Evolutionary conservation across 805 yeast genomes (phyloP).

Genomic region (Grigorovia transvaalensis): DNA sequence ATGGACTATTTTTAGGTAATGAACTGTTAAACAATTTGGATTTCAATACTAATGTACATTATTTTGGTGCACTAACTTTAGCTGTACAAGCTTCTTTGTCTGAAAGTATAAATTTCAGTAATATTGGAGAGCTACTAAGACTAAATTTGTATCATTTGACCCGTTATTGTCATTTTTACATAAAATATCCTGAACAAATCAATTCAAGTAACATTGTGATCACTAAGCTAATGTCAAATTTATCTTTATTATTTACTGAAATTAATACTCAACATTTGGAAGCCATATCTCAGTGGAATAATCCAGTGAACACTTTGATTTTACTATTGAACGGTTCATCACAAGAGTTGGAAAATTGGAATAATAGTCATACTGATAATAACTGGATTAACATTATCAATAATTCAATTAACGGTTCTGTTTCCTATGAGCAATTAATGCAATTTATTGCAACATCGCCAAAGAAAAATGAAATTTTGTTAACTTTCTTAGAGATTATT

Average conservation of each 20-base stretch:
- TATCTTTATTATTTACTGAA: constrained; percentile 23
- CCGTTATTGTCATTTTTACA: constrained; percentile 10
- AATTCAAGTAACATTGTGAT: constrained; percentile 13
- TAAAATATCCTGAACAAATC: constrained; percentile 8
- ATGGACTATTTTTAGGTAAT: constrained; percentile 23
- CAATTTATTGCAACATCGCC: constrained; percentile 15
- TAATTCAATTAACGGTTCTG: constrained; percentile 8
- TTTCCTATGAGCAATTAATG: constrained; percentile 19
- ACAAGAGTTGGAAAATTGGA: constrained; percentile 10
- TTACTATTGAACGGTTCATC: constrained; percentile 6
- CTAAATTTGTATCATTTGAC: constrained; percentile 19
- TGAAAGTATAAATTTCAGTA: background rate
- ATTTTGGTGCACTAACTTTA: constrained; percentile 29
- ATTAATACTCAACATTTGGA: constrained; percentile 12
- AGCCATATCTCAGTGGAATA: constrained; percentile 18
- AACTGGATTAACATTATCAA: background rate
- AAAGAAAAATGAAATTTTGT: constrained; percentile 15
- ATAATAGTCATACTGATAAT: constrained; percentile 1
- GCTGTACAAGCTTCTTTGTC: constrained; percentile 21
- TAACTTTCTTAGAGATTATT: constrained; percentile 24
- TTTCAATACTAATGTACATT: constrained; percentile 22
- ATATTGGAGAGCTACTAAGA: constrained; percentile 10
- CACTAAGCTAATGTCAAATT: constrained; percentile 28
- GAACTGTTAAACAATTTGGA: constrained; percentile 13
- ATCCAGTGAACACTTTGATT: constrained; percentile 25